Conservation (phyloP, 1,284 basidiomycete genomes). For the Austroboletus rostrupii region DNA sequence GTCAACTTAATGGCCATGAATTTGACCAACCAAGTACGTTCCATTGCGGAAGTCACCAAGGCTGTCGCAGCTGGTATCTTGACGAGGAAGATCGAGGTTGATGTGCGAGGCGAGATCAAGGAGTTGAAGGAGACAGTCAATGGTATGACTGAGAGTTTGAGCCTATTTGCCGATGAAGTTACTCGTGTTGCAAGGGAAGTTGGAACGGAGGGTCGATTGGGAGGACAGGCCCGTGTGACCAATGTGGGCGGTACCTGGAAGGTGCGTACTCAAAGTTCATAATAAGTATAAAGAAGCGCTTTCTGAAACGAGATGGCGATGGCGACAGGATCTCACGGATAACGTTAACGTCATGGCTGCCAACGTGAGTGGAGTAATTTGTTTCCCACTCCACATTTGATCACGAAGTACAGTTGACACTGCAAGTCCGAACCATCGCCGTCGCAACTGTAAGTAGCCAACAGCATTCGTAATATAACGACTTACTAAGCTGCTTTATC, state of each 20-base stretch:
- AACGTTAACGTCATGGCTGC: constrained; percentile 89
- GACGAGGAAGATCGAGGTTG: constrained; percentile 86
- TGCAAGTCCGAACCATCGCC: constrained; percentile 94
- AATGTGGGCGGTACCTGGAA: constrained; percentile 98
- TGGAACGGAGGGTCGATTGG: constrained; percentile 86
- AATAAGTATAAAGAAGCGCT: neutral
- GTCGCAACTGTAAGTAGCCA: constrained; percentile 66
- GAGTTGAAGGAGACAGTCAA: constrained; percentile 87
- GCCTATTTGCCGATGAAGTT: constrained; percentile 85
- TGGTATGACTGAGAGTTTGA: constrained; percentile 86
- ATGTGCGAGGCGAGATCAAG: constrained; percentile 87
- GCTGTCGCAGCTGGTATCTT: constrained; percentile 89
- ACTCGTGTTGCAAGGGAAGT: constrained; percentile 87
- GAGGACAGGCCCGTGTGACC: constrained; percentile 83
- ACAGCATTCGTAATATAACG: neutral
- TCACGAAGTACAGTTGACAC: constrained; percentile 60
- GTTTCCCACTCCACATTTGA: neutral
- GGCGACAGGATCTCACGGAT: constrained; percentile 75
- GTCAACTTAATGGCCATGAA: constrained; percentile 92
- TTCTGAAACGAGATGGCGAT: neutral
- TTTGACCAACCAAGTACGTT: constrained; percentile 88
- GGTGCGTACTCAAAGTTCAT: constrained; percentile 40
- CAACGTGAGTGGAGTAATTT: constrained; percentile 49
- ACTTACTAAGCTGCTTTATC: constrained; percentile 4
- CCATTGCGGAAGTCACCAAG: constrained; percentile 82